Evolutionary conservation across 768 basidiomycete species (phyloP).

Genomic region (Pleurotus eryngii): DNA sequence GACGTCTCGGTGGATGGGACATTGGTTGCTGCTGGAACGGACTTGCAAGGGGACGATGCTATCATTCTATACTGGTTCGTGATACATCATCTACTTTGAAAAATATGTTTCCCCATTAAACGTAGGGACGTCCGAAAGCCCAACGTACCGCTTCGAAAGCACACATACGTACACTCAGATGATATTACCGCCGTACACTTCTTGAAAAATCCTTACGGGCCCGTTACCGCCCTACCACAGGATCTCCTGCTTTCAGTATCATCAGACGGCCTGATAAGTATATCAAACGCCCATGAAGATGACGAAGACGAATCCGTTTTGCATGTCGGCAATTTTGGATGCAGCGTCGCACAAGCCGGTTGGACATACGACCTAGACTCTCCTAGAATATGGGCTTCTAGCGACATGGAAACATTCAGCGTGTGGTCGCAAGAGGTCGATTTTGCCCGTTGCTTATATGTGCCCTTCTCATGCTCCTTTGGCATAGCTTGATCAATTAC

Average conservation of each 20-base stretch:
- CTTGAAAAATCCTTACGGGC: conserved; percentile 27
- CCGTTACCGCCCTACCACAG: conserved; percentile 11
- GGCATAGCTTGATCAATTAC: conserved; percentile 54
- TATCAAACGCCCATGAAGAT: conserved; percentile 65
- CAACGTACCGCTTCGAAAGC: conserved; percentile 63
- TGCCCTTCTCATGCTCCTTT: background rate
- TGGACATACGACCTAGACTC: conserved; percentile 44
- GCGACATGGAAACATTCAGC: conserved; percentile 95
- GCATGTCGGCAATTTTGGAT: conserved; percentile 83
- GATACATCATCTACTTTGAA: background rate
- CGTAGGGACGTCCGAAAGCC: conserved; percentile 84
- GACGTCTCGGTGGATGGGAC: conserved; percentile 69
- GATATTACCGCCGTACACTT: conserved; percentile 82
- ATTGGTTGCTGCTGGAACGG: conserved; percentile 80
- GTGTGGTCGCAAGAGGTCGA: conserved; percentile 74
- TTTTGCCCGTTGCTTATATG: background rate
- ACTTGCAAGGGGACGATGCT: conserved; percentile 77
- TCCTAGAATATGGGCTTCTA: conserved; percentile 71
- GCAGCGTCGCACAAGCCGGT: conserved; percentile 74
- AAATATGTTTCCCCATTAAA: too few relatives aligned
- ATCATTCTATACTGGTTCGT: conserved; percentile 78
- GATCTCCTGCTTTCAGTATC: conserved; percentile 71
- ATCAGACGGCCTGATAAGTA: conserved; percentile 78
- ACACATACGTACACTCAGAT: conserved; percentile 88
- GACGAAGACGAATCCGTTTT: conserved; percentile 88